These are phyloP conservation scores for Scutellaria minor DNA, from an alignment of 257 asterid species.

Conservation along the genomic window DNA sequence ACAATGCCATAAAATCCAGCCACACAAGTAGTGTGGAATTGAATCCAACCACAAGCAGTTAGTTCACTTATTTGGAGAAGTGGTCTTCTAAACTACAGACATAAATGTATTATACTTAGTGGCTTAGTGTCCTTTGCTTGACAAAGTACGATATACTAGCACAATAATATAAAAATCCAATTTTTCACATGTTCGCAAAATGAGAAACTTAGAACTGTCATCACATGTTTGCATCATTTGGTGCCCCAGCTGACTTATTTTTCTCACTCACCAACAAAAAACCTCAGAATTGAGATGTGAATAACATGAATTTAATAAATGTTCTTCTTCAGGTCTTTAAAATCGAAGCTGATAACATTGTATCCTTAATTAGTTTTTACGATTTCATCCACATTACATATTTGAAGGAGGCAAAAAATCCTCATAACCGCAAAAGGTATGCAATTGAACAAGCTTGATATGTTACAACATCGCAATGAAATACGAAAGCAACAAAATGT, in stretches of 20 bases:
- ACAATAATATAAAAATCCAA: neutral
- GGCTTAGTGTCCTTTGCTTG: neutral
- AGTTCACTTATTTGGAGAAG: neutral
- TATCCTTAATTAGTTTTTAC: neutral
- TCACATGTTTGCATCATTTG: neutral
- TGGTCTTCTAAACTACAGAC: neutral
- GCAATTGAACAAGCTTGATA: neutral
- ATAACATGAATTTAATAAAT: neutral
- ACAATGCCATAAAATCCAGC: neutral
- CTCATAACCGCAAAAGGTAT: neutral
- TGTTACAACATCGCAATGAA: slow-evolving; percentile 13
- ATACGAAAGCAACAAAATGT: slow-evolving; percentile 19
- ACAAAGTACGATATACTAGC: neutral
- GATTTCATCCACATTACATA: neutral
- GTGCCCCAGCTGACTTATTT: neutral
- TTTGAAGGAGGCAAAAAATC: slow-evolving; percentile 17
- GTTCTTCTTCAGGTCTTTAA: neutral
- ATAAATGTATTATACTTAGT: neutral
- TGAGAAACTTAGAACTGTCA: neutral
- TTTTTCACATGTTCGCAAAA: neutral
- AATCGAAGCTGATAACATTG: neutral
- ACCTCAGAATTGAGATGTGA: neutral
- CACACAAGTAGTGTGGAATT: neutral
- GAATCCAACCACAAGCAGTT: neutral
- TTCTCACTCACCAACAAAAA: neutral